Base-by-base conservation (phyloP, 805 yeast species). In the Nakazawaea pomicola region DNA sequence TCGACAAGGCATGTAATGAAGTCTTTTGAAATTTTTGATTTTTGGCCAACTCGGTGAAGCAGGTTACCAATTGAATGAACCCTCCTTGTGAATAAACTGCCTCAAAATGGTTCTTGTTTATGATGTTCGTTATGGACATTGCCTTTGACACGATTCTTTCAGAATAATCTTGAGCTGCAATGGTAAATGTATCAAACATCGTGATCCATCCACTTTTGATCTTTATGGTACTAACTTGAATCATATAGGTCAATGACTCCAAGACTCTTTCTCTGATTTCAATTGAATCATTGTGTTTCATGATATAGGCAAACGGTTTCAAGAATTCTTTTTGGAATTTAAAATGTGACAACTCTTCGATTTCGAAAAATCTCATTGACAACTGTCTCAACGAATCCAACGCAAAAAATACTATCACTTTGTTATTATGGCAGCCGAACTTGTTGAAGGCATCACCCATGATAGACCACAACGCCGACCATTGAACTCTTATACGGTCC, bases 201-300 rank as follows among this genome's bases (percentile, higher is more conserved):
- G 98, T 80, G 46, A 76, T 77, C 99, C 99, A 93, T 34, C 99
- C 99, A 15, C 97, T 89, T 56, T 78, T 82, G 48, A 93, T 84
- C 44, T 76, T 73, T 12, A 64, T 67, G 4, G 90, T 78, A 53
- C 88, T 84, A 19, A 88, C 80, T 47, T 78, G 66, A 29, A 93
- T 78, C 80, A 95, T 82, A 55, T 88, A 91, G 49, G 80, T 78
- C 51, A 91, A 74, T 62, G 96, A 90, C 50, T 90, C 96, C 44
- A 93, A 68, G 7, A 87, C 89, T 89, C 91, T 80, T 42, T 85
- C 93, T 55, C 83, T 85, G 20, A 89, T 91, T 40, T 80, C 83
- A 8, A 72, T 58, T 23, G 82, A 78, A 11, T 70, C 70, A 47
- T 86, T 84, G 56, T 87, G 76, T 40, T 68, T 61, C 51, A 93